These are phyloP conservation scores for Proliferodiscus dingleyae DNA, from an alignment of 2,329 filamentous ascomycete species.

Conservation along the genomic window DNA sequence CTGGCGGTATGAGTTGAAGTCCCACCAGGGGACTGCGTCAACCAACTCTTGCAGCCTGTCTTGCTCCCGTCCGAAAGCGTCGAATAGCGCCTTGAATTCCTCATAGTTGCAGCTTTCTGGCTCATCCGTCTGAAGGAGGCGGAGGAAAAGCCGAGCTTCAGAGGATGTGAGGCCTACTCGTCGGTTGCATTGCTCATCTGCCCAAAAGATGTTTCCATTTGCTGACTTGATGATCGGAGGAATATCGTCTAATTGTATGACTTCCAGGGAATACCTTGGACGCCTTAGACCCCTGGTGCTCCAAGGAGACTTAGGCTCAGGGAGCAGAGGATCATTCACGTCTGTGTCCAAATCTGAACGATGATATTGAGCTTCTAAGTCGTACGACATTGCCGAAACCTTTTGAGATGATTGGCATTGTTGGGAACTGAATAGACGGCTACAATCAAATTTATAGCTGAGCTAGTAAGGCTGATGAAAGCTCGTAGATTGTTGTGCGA, in stretches of 20 bases:
- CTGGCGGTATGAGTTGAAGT: constrained; percentile 10
- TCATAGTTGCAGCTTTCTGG: constrained; percentile 20
- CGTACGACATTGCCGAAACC: constrained; percentile 1
- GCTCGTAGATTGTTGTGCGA: not conserved
- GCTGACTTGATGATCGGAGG: constrained; percentile 23
- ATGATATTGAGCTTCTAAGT: constrained; percentile 12
- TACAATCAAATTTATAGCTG: not conserved
- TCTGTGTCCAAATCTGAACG: constrained; percentile 6
- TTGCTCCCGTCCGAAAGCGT: constrained; percentile 19
- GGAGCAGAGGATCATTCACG: constrained; percentile 13
- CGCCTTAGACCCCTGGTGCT: constrained; percentile 3
- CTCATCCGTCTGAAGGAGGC: constrained; percentile 18
- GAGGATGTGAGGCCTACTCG: constrained; percentile 21
- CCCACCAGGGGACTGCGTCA: constrained; percentile 16
- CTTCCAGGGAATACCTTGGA: constrained; percentile 6
- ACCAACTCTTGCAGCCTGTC: constrained; percentile 13
- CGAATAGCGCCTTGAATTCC: constrained; percentile 22
- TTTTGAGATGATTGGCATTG: constrained; percentile 1
- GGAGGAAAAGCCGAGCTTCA: constrained; percentile 21
- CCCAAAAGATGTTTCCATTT: constrained; percentile 25
- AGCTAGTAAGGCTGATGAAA: not conserved
- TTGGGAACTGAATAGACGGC: not conserved
- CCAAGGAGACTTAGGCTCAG: constrained; percentile 4
- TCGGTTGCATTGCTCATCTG: constrained; percentile 21
- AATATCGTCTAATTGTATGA: constrained; percentile 20